Percentiles rank a stretch among this genome's conserved stretches.
Evolutionary conservation across 768 basidiomycete species (phyloP).

Genomic region (Pulveroboletus sp.): DNA sequence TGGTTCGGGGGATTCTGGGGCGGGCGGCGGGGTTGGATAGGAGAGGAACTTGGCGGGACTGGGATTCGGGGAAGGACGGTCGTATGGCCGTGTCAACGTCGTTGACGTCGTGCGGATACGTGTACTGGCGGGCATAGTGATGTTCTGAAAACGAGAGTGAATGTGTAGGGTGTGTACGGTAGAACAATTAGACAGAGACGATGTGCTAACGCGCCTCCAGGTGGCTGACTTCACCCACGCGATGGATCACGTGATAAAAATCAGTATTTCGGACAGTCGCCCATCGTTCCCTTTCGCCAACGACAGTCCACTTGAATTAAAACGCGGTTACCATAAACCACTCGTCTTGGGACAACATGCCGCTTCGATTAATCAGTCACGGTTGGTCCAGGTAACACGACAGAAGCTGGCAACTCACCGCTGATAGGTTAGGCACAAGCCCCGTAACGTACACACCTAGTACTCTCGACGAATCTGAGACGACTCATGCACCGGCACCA

Average conservation of each 20-base stretch:
- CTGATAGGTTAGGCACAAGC: too few species aligned
- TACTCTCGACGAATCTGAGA: too few species aligned
- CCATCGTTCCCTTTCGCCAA: too few species aligned
- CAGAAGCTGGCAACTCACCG: too few species aligned
- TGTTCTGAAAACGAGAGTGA: conserved; percentile 8
- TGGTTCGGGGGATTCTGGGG: not conserved
- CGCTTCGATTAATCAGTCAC: too few species aligned
- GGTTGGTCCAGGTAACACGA: too few species aligned
- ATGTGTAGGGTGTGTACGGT: conserved; percentile 28
- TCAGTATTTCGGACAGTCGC: too few species aligned
- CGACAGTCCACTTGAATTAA: too few species aligned
- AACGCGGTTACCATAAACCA: too few species aligned
- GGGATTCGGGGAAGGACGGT: conserved; percentile 13
- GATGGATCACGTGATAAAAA: conserved; percentile 30
- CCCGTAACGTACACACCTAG: too few species aligned
- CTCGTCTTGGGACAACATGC: too few species aligned
- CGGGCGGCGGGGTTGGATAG: not conserved
- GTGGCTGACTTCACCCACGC: conserved; percentile 29
- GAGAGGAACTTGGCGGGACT: not conserved
- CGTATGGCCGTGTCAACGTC: conserved; percentile 20
- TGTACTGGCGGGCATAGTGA: conserved; percentile 21
- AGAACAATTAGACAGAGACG: conserved; percentile 16
- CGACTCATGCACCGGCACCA: too few species aligned
- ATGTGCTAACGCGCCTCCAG: conserved; percentile 4
- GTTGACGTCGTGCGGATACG: conserved; percentile 11